phyloP scores from a whole-genome alignment of 179 eudicot species.

The Actinidia arguta region DNA sequence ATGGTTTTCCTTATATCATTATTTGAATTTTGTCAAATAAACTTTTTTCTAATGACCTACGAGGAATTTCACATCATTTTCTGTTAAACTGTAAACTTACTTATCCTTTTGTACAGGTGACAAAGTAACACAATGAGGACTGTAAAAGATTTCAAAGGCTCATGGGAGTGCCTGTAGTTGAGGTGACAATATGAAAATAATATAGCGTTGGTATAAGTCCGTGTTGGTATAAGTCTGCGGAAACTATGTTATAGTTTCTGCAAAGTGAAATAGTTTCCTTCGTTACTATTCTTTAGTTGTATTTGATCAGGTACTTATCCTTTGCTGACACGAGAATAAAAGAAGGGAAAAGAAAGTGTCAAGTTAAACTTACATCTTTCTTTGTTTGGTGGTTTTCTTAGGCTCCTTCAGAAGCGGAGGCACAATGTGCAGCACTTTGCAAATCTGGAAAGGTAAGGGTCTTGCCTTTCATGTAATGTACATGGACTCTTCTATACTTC shows the following conservation, averaged over 20 bases:
- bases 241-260: neutral
- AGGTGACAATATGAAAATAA: constrained; percentile 64
- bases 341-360: neutral
- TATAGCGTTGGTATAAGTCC: neutral
- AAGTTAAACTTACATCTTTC: constrained; percentile 2
- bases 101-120: constrained; percentile 55
- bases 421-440: constrained; percentile 98
- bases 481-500: too few species aligned
- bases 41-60: neutral
- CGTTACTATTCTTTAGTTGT: neutral
- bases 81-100: constrained; percentile 5
- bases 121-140: constrained; percentile 94
- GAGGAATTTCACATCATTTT: neutral
- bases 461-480: neutral
- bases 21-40: neutral
- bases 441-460: constrained; percentile 83
- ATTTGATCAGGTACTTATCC: neutral
- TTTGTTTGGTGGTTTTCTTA: constrained; percentile 26
- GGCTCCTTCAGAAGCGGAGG: constrained; percentile 99
- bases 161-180: constrained; percentile 98
- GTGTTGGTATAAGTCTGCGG: neutral
- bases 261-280: neutral
- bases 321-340: too few species aligned
- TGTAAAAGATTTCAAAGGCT: constrained; percentile 86
- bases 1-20: neutral